Evolutionary conservation across 2,329 filamentous ascomycete genomes (phyloP).

Genomic region (Aspergillus sp.): DNA sequence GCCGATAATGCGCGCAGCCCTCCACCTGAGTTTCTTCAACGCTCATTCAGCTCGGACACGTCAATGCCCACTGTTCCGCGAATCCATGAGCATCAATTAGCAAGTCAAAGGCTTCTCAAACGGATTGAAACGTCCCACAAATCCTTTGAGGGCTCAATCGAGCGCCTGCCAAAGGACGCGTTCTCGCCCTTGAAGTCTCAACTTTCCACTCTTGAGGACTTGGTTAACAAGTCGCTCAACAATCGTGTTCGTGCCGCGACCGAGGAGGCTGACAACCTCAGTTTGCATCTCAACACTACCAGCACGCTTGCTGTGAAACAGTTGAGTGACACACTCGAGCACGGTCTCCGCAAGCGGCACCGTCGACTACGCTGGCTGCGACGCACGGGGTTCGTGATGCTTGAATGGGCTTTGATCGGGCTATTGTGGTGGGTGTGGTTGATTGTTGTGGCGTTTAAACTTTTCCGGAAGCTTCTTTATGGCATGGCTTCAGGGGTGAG

Average conservation of each 20-base stretch:
- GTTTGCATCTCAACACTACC: slow-evolving; percentile 70
- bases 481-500: slow-evolving; percentile 60
- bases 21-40: slow-evolving; percentile 37
- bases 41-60: slow-evolving; percentile 25
- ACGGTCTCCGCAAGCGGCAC: slow-evolving; percentile 68
- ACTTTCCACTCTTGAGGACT: slow-evolving; percentile 45
- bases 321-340: slow-evolving; percentile 72
- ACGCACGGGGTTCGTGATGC: slow-evolving; percentile 72
- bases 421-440: slow-evolving; percentile 96
- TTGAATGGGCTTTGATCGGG: slow-evolving; percentile 85
- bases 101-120: slow-evolving; percentile 52
- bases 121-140: slow-evolving; percentile 47
- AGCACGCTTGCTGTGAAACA: slow-evolving; percentile 79
- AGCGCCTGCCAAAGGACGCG: slow-evolving; percentile 46
- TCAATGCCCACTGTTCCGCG: slow-evolving; percentile 44
- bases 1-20: slow-evolving; percentile 51
- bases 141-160: slow-evolving; percentile 46
- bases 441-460: slow-evolving; percentile 72
- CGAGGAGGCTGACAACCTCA: slow-evolving; percentile 78
- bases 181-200: slow-evolving; percentile 46
- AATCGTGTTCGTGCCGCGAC: slow-evolving; percentile 65
- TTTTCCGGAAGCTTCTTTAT: slow-evolving; percentile 63
- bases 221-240: slow-evolving; percentile 52
- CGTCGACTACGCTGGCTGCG: slow-evolving; percentile 74
- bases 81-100: slow-evolving; percentile 55